Conservation (phyloP, 1,284 basidiomycete species). For the Pseudozyma tsukubaensis region DNA sequence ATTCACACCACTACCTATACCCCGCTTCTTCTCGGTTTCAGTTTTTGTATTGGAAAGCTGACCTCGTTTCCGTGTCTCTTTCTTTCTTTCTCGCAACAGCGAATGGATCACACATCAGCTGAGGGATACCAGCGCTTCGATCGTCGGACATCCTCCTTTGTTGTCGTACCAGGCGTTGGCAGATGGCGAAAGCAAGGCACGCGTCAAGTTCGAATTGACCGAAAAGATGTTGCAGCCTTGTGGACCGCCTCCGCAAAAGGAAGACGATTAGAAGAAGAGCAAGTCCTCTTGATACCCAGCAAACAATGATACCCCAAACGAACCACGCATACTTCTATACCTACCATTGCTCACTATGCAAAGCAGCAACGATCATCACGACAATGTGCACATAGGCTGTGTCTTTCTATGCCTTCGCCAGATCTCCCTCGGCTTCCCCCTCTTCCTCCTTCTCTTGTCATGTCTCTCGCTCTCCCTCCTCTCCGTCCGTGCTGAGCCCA, state of each 20-base stretch:
- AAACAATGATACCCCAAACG: constrained; percentile 14
- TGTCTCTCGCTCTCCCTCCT: background rate
- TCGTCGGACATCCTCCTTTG: constrained; percentile 89
- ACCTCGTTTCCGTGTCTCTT: constrained; percentile 13
- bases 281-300: constrained; percentile 20
- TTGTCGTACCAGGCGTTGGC: constrained; percentile 89
- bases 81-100: constrained; percentile 71
- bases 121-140: constrained; percentile 89
- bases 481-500: constrained; percentile 22
- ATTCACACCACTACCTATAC: background rate
- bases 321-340: constrained; percentile 15
- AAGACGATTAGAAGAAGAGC: constrained; percentile 75
- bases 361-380: background rate
- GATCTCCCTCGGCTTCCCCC: background rate
- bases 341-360: constrained; percentile 2
- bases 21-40: constrained; percentile 14
- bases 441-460: background rate
- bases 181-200: constrained; percentile 88
- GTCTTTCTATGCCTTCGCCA: background rate
- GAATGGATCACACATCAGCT: constrained; percentile 99
- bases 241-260: constrained; percentile 91
- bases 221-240: constrained; percentile 97
- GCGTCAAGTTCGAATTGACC: constrained; percentile 83
- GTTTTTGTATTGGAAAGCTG: constrained; percentile 11
- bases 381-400: background rate